Percentiles rank a stretch among this genome's conserved stretches.
These are phyloP conservation scores for Hanseniaspora lindneri DNA, from an alignment of 805 yeast genomes.

Conservation along the genomic window DNA sequence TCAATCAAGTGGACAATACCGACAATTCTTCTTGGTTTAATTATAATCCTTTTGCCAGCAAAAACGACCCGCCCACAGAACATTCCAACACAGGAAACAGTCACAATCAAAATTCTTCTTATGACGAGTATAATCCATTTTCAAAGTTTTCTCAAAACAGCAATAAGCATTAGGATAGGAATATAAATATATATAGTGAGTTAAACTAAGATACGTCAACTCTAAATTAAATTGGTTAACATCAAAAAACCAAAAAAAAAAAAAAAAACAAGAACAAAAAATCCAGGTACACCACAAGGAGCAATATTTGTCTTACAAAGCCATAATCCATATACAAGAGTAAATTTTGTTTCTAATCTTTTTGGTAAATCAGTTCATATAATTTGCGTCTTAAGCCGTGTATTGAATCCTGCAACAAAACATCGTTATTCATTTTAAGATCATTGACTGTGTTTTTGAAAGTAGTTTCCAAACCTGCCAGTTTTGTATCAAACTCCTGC, in stretches of 20 bases:
- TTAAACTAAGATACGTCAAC: not conserved
- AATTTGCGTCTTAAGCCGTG: conserved; percentile 11
- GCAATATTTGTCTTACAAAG: too few relatives aligned
- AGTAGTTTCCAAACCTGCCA: conserved; percentile 17
- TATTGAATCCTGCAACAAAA: conserved; percentile 18
- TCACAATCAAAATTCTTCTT: not conserved
- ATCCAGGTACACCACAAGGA: too few relatives aligned
- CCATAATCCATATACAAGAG: too few relatives aligned
- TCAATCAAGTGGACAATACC: not conserved
- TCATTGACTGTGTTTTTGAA: conserved; percentile 14
- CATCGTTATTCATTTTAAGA: conserved; percentile 14
- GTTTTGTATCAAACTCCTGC: conserved; percentile 16
- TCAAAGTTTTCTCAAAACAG: conserved; percentile 5
- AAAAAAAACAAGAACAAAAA: too few relatives aligned
- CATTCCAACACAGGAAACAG: not conserved
- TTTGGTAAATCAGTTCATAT: conserved; percentile 1
- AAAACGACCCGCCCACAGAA: not conserved
- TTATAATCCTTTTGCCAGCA: conserved; percentile 7
- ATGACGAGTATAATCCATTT: not conserved
- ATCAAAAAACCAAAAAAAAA: too few relatives aligned
- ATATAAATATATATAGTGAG: not conserved
- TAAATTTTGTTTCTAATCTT: too few relatives aligned
- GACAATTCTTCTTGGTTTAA: conserved; percentile 5
- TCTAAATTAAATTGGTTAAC: too few relatives aligned
- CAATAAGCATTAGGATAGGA: not conserved